These are phyloP conservation scores for Schwanniomyces vanrijiae DNA, from an alignment of 805 yeast genomes.

Conservation along the genomic window DNA sequence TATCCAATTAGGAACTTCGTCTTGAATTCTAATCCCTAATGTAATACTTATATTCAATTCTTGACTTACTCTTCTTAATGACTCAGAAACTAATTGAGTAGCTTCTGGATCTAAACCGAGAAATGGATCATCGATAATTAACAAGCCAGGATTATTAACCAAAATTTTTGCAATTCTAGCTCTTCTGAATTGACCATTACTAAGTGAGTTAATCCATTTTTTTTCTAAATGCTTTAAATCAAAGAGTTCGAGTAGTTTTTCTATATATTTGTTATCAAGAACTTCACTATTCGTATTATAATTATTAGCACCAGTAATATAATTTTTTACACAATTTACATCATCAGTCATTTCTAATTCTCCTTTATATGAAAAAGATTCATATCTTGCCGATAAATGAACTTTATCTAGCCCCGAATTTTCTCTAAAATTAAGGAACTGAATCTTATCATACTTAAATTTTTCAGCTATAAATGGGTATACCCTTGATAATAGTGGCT, in stretches of 20 bases:
- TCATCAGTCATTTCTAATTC: conserved; percentile 59
- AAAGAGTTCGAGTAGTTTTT: conserved; percentile 47
- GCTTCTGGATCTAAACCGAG: conserved; percentile 85
- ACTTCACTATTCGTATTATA: conserved; percentile 35
- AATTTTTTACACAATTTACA: conserved; percentile 54
- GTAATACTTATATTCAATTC: conserved; percentile 56
- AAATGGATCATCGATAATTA: conserved; percentile 88
- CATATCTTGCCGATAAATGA: conserved; percentile 88
- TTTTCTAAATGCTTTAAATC: conserved; percentile 56
- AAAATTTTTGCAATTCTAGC: conserved; percentile 82
- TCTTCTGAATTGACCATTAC: conserved; percentile 92
- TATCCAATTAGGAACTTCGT: conserved; percentile 76
- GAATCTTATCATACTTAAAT: conserved; percentile 29
- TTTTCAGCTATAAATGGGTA: conserved; percentile 49
- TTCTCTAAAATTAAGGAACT: conserved; percentile 35
- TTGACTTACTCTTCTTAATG: conserved; percentile 36
- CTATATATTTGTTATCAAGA: conserved; percentile 28
- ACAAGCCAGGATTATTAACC: conserved; percentile 59
- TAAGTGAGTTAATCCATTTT: conserved; percentile 81
- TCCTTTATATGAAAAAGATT: conserved; percentile 69
- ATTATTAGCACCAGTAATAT: conserved; percentile 59
- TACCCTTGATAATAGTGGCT: conserved; percentile 52
- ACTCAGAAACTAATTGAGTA: conserved; percentile 54
- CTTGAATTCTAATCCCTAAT: conserved; percentile 77
- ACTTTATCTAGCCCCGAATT: conserved; percentile 45